Conservation (phyloP, 2,329 filamentous ascomycete species). For the Botryotinia narcissicola region DNA sequence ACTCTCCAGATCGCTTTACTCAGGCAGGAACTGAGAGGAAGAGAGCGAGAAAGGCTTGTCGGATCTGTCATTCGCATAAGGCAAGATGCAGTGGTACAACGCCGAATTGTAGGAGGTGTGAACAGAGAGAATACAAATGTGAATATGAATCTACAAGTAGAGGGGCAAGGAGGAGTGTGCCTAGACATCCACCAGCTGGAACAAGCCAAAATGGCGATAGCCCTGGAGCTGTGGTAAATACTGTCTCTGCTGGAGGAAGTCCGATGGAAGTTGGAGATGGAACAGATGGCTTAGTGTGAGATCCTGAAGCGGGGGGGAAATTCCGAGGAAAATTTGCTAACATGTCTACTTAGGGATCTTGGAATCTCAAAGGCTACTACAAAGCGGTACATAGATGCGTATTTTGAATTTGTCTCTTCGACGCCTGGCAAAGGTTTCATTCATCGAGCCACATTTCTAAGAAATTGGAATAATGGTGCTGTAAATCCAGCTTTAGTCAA, state of each 20-base stretch:
- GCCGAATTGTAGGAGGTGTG: slow-evolving; percentile 18
- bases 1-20: slow-evolving; percentile 18
- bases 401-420: slow-evolving; percentile 21
- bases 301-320: not conserved
- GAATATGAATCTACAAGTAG: slow-evolving; percentile 18
- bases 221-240: not conserved
- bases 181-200: slow-evolving; percentile 9
- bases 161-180: slow-evolving; percentile 13
- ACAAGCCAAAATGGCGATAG: slow-evolving; percentile 14
- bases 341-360: not conserved
- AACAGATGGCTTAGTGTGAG: slow-evolving; percentile 11
- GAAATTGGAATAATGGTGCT: slow-evolving; percentile 19
- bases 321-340: not conserved
- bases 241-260: slow-evolving; percentile 13
- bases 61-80: slow-evolving; percentile 20
- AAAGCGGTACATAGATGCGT: slow-evolving; percentile 19
- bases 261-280: slow-evolving; percentile 14
- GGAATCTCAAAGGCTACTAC: slow-evolving; percentile 13
- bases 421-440: slow-evolving; percentile 19
- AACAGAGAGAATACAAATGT: slow-evolving; percentile 18
- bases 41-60: slow-evolving; percentile 16
- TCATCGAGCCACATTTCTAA: slow-evolving; percentile 18
- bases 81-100: slow-evolving; percentile 15
- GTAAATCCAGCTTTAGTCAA: slow-evolving; percentile 13
- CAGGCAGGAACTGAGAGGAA: slow-evolving; percentile 18